A percentile compares a stretch with the other conserved stretches of the same genome.
Evolutionary conservation across 1,139 yeast genomes (phyloP).

Genomic region (Taiozyma sp.): DNA sequence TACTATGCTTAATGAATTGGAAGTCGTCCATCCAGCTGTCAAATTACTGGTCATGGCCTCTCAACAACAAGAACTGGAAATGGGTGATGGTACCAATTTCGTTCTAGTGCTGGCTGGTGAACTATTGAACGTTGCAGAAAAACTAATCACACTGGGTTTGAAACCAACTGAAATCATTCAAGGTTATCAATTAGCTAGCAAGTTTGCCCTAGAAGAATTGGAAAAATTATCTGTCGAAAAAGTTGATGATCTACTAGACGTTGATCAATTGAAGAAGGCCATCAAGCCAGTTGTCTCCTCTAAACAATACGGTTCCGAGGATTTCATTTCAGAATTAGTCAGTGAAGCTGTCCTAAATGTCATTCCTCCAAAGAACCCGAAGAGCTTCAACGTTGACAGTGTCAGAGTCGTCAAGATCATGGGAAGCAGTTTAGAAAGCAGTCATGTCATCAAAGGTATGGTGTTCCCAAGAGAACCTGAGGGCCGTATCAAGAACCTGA

Average conservation of each 20-base stretch:
- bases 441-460: constrained; percentile 92
- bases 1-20: constrained; percentile 88
- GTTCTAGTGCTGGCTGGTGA: constrained; percentile 89
- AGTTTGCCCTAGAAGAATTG: constrained; percentile 64
- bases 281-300: constrained; percentile 88
- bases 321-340: constrained; percentile 70
- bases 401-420: constrained; percentile 93
- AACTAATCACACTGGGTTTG: constrained; percentile 76
- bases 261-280: constrained; percentile 63
- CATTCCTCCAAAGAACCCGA: constrained; percentile 50
- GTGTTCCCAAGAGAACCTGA: constrained; percentile 97
- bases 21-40: constrained; percentile 96
- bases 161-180: constrained; percentile 87
- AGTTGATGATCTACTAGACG: constrained; percentile 52
- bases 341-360: constrained; percentile 81
- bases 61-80: constrained; percentile 91
- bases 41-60: constrained; percentile 94
- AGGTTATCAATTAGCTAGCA: constrained; percentile 82
- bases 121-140: constrained; percentile 77
- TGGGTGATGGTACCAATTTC: constrained; percentile 74
- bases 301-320: constrained; percentile 90
- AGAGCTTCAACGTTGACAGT: constrained; percentile 78
- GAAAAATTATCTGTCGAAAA: constrained; percentile 62
- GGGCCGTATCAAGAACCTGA: constrained; percentile 69
- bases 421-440: constrained; percentile 78